Evolutionary conservation across 1,139 yeast species (phyloP).

Genomic region (Scheffersomyces illinoinensis): DNA sequence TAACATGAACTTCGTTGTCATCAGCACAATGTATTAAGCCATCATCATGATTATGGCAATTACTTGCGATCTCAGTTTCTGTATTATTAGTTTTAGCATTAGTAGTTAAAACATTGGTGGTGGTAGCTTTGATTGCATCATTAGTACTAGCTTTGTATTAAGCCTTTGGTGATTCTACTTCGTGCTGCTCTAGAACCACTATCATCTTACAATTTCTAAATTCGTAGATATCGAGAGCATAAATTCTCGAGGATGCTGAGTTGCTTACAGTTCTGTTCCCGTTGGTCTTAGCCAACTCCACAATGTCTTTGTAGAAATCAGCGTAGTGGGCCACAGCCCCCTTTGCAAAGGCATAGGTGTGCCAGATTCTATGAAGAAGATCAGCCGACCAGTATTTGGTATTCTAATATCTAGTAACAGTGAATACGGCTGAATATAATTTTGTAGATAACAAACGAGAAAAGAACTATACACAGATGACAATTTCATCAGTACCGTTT

Average conservation of each 20-base stretch:
- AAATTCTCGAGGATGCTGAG: slow-evolving; percentile 17
- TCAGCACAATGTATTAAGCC: background rate
- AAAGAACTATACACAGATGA: slow-evolving; percentile 11
- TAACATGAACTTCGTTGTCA: background rate
- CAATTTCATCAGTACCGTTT: slow-evolving; percentile 30
- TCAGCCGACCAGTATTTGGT: slow-evolving; percentile 17
- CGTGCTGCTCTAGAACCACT: background rate
- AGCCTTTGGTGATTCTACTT: background rate
- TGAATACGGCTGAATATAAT: slow-evolving; percentile 21
- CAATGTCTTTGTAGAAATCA: slow-evolving; percentile 17
- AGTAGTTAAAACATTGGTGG: background rate
- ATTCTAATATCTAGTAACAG: slow-evolving; percentile 14
- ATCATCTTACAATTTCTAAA: background rate
- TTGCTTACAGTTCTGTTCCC: slow-evolving; percentile 15
- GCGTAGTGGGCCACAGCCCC: slow-evolving; percentile 20
- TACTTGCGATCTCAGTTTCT: background rate
- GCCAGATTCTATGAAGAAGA: slow-evolving; percentile 26
- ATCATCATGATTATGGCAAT: background rate
- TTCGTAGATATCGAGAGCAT: slow-evolving; percentile 17
- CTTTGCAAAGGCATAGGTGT: slow-evolving; percentile 19
- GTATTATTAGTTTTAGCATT: background rate
- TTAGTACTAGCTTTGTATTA: background rate
- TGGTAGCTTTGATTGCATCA: background rate
- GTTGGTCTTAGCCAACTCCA: slow-evolving; percentile 11
- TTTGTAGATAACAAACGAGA: slow-evolving; percentile 9